These are phyloP conservation scores for Trametes gibbosa DNA, from an alignment of 768 basidiomycete species.

Conservation along the genomic window DNA sequence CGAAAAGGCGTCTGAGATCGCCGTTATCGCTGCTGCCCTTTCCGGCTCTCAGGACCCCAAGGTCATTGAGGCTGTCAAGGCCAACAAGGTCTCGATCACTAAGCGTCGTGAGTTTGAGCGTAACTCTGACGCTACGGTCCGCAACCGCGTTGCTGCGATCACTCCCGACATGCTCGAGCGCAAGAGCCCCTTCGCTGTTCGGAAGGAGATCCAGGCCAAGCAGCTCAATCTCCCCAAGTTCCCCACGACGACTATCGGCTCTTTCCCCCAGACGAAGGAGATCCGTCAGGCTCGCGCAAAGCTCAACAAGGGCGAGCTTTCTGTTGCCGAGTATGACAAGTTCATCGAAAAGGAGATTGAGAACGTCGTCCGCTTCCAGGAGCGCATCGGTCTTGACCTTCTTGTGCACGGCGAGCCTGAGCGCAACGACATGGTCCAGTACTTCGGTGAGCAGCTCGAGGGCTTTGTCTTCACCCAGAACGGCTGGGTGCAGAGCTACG, in stretches of 20 bases:
- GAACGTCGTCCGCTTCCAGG: constrained; percentile 92
- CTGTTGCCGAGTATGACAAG: constrained; percentile 83
- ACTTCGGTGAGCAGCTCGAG: constrained; percentile 94
- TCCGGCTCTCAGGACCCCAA: constrained; percentile 79
- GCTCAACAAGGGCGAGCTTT: constrained; percentile 88
- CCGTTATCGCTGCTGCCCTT: constrained; percentile 79
- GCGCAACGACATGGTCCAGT: constrained; percentile 99
- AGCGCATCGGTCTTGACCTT: constrained; percentile 92
- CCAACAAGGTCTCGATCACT: constrained; percentile 85
- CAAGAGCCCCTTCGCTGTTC: constrained; percentile 82
- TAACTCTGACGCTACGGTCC: constrained; percentile 90
- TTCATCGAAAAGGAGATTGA: constrained; percentile 99
- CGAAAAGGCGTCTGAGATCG: constrained; percentile 93
- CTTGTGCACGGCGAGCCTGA: constrained; percentile 99
- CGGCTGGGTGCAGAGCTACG: constrained; percentile 99
- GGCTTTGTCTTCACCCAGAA: constrained; percentile 99
- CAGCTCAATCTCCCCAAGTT: constrained; percentile 91
- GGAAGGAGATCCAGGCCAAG: constrained; percentile 86
- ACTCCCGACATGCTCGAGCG: constrained; percentile 83
- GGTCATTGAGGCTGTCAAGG: constrained; percentile 74
- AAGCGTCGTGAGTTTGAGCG: constrained; percentile 94
- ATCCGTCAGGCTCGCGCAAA: constrained; percentile 97
- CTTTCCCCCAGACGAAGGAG: constrained; percentile 99
- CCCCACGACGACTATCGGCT: constrained; percentile 98
- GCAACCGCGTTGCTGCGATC: constrained; percentile 92